A percentile compares a stretch with the other conserved stretches of the same genome.
phyloP scores from a whole-genome alignment of 495 filamentous ascomycete species.

The Saxophila tyrrhenica region DNA sequence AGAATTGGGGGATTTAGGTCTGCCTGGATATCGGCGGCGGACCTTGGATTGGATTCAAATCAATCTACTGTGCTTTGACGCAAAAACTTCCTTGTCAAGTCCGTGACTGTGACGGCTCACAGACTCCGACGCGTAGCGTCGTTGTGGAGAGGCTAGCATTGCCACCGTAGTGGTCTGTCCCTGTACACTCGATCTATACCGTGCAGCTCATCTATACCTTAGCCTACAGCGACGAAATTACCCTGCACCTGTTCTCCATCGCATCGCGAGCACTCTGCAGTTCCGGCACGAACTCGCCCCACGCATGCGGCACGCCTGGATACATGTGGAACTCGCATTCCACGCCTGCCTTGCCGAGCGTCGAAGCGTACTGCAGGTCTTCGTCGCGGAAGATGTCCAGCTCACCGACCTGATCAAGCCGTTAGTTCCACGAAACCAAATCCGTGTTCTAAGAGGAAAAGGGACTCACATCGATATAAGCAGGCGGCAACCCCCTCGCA shows the following conservation, averaged over 20 bases:
- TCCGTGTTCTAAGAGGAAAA: background rate
- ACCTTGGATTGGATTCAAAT: too few species aligned
- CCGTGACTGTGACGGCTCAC: too few species aligned
- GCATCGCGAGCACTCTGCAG: background rate
- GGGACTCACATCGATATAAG: constrained; percentile 12
- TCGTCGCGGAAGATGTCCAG: constrained; percentile 18
- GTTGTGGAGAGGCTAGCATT: too few species aligned
- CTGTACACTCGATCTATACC: too few species aligned
- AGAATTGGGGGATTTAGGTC: too few species aligned
- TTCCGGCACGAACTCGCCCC: constrained; percentile 9
- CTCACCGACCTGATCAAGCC: constrained; percentile 6
- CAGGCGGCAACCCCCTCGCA: constrained; percentile 8
- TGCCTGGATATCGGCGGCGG: too few species aligned
- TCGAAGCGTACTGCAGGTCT: constrained; percentile 14
- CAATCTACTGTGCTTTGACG: too few species aligned
- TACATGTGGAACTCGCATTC: constrained; percentile 14
- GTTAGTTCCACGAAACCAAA: background rate
- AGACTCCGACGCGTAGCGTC: too few species aligned
- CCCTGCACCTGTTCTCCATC: constrained; percentile 5
- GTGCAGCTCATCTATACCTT: too few species aligned
- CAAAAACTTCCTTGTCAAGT: too few species aligned
- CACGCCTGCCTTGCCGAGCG: constrained; percentile 12
- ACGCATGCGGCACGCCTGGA: constrained; percentile 10
- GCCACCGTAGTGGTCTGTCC: too few species aligned
- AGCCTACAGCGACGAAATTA: constrained; percentile 4